These are phyloP conservation scores for Apiotrichum brassicae DNA, from an alignment of 1,284 basidiomycete species.

Conservation along the genomic window DNA sequence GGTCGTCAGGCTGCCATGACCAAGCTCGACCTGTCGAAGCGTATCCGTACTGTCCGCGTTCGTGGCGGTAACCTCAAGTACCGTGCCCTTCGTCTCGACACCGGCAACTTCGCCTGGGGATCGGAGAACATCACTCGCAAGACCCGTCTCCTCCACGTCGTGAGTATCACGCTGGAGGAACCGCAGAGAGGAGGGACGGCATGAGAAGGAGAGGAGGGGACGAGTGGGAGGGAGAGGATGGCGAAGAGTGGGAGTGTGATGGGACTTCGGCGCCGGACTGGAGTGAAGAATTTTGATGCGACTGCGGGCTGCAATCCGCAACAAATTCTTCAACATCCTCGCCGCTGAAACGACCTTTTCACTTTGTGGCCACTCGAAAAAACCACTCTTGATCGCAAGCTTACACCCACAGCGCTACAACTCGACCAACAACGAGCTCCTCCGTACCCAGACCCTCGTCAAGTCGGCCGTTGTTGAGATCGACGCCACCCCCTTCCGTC, in stretches of 20 bases:
- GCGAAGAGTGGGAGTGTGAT: not conserved
- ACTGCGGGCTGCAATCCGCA: not conserved
- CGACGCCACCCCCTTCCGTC: conserved; percentile 93
- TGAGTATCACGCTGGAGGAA: conserved; percentile 51
- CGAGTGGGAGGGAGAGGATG: not conserved
- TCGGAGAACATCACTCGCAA: conserved; percentile 87
- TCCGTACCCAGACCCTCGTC: conserved; percentile 95
- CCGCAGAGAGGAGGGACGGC: not conserved
- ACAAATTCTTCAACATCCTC: not conserved
- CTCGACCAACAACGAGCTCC: conserved; percentile 96
- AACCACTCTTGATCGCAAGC: not conserved
- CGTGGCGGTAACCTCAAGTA: conserved; percentile 90
- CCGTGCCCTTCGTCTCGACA: conserved; percentile 87
- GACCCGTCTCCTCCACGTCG: conserved; percentile 89
- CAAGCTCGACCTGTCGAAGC: conserved; percentile 80
- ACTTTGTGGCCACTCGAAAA: no score
- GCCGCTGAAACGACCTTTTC: no score
- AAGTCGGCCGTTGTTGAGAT: conserved; percentile 91
- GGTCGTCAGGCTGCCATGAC: conserved; percentile 93
- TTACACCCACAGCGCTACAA: conserved; percentile 71
- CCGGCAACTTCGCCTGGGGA: conserved; percentile 95
- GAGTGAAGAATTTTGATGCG: not conserved
- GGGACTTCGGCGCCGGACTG: no score
- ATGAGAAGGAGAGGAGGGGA: not conserved
- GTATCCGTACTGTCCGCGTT: conserved; percentile 84